Conservation (phyloP, 768 basidiomycete genomes). For the Phaeotremella skinneri region DNA sequence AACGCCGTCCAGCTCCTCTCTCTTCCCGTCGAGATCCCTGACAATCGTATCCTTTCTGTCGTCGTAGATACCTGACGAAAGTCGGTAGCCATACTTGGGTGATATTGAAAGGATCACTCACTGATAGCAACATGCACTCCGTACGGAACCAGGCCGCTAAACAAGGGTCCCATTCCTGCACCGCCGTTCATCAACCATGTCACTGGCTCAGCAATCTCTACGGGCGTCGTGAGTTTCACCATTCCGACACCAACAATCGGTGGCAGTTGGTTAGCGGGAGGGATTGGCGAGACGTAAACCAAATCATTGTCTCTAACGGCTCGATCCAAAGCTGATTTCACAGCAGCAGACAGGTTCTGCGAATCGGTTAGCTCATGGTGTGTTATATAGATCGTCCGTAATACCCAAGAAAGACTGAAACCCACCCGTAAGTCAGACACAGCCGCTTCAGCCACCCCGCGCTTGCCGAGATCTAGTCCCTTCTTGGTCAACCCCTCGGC, state of each 20-base stretch:
- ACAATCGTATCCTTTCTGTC: constrained; percentile 72
- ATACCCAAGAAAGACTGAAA: constrained; percentile 15
- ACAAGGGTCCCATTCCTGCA: constrained; percentile 62
- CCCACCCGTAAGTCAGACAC: constrained; percentile 78
- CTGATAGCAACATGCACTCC: constrained; percentile 87
- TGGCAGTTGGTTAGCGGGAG: constrained; percentile 66
- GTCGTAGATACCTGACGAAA: constrained; percentile 64
- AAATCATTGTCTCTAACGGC: constrained; percentile 90
- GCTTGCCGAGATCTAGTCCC: constrained; percentile 66
- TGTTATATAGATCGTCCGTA: neutral
- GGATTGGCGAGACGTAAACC: constrained; percentile 88
- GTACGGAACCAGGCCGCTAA: constrained; percentile 74
- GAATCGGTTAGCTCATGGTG: constrained; percentile 2
- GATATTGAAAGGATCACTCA: constrained; percentile 52
- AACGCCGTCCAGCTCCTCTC: constrained; percentile 63
- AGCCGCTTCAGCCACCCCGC: constrained; percentile 64
- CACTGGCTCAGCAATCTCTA: constrained; percentile 47
- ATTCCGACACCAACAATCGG: constrained; percentile 66
- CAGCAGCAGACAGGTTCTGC: constrained; percentile 72
- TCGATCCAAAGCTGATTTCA: constrained; percentile 65
- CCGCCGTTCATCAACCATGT: constrained; percentile 50
- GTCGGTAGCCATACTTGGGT: neutral
- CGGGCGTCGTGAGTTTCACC: constrained; percentile 62
- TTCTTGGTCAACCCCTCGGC: constrained; percentile 68
- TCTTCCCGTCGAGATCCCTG: constrained; percentile 61